A percentile compares a stretch with the other conserved stretches of the same genome.
Evolutionary conservation across 106 monocot genomes (phyloP).

Genomic region (Dioscorea dumetorum): DNA sequence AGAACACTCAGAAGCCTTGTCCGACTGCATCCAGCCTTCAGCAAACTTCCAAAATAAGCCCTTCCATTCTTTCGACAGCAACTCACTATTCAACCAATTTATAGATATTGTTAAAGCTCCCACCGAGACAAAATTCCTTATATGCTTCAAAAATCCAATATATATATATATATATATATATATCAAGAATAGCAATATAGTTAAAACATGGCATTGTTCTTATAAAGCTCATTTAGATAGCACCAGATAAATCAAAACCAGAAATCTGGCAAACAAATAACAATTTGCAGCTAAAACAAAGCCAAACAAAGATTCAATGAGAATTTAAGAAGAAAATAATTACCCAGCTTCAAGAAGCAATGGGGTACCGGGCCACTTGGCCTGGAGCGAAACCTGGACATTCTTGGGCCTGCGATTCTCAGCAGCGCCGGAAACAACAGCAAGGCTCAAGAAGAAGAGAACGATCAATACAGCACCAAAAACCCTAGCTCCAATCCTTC

Average conservation of each 20-base stretch:
- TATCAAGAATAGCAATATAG: not conserved
- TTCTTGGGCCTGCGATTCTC: constrained; percentile 39
- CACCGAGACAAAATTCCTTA: not conserved
- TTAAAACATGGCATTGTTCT: not conserved
- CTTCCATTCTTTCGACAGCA: constrained; percentile 76
- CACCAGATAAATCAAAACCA: not conserved
- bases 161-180: too few relatives aligned
- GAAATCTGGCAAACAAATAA: not conserved
- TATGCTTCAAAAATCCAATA: not conserved
- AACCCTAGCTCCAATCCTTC: constrained; percentile 15
- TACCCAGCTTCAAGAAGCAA: constrained; percentile 62
- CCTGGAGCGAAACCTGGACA: constrained; percentile 54
- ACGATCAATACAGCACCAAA: constrained; percentile 12
- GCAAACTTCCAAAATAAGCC: constrained; percentile 75
- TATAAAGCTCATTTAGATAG: not conserved
- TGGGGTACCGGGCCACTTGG: constrained; percentile 61
- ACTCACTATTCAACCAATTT: constrained; percentile 41
- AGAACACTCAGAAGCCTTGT: constrained; percentile 40
- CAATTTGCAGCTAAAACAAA: not conserved
- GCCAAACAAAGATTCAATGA: not conserved
- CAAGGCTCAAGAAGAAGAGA: constrained; percentile 6
- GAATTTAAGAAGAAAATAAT: not conserved
- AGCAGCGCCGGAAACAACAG: not conserved
- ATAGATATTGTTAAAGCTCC: too few relatives aligned
- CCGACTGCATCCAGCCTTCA: constrained; percentile 59